phyloP scores from a whole-genome alignment of 2,329 filamentous ascomycete species.

The Trichoderma sp. region DNA sequence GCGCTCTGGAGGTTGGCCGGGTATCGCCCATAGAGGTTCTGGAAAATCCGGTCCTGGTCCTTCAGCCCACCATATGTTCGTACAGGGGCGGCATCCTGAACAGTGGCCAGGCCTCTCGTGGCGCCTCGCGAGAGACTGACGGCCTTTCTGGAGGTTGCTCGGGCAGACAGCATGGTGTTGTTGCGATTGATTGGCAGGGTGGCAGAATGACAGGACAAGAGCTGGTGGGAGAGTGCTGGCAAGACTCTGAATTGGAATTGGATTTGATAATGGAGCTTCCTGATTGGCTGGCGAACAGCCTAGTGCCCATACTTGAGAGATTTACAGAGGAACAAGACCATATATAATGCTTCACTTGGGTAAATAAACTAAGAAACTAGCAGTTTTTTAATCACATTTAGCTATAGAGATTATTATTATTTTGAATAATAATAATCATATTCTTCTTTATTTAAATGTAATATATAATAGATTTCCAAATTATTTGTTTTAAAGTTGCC shows the following conservation, averaged over 20 bases:
- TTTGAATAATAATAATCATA: background rate
- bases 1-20: slow-evolving; percentile 88
- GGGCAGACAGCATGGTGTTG: slow-evolving; percentile 45
- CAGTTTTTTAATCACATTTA: background rate
- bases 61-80: slow-evolving; percentile 79
- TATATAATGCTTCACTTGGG: background rate
- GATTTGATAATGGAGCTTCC: slow-evolving; percentile 11
- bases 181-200: slow-evolving; percentile 22
- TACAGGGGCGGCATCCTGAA: slow-evolving; percentile 69
- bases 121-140: slow-evolving; percentile 43
- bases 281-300: slow-evolving; percentile 2
- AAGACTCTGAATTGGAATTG: slow-evolving; percentile 4
- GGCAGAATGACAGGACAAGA: slow-evolving; percentile 26
- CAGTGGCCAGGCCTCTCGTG: slow-evolving; percentile 73
- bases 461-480: background rate
- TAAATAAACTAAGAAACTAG: background rate
- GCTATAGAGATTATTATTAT: background rate
- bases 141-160: slow-evolving; percentile 40
- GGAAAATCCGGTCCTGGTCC: slow-evolving; percentile 98
- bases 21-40: slow-evolving; percentile 94
- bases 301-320: background rate
- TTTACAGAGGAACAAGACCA: background rate
- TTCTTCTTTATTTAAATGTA: background rate
- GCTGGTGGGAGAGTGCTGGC: slow-evolving; percentile 36
- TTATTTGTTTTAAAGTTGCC: background rate